These are phyloP conservation scores for Arabis hirsuta DNA, from an alignment of 345 rosid genomes.

Conservation along the genomic window DNA sequence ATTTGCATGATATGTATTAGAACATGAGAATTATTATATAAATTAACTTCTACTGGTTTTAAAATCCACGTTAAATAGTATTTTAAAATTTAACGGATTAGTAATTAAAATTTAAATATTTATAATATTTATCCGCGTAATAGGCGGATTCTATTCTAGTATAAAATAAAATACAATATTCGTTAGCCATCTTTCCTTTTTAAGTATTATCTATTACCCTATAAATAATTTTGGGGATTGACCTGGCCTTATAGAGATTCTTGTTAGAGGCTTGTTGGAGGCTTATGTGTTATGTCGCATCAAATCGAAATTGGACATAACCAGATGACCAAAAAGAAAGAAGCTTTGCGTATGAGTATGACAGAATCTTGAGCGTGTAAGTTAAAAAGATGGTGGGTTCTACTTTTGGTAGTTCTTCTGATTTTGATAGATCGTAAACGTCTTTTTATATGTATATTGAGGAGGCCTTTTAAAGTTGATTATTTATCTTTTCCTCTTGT, in stretches of 20 bases:
- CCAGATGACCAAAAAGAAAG: constrained; percentile 31
- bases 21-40: too few species aligned
- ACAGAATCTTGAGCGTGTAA: constrained; percentile 38
- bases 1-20: too few species aligned
- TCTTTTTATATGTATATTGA: constrained; percentile 18
- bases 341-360: constrained; percentile 36
- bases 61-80: too few species aligned
- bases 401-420: constrained; percentile 38
- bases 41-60: too few species aligned
- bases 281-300: constrained; percentile 39
- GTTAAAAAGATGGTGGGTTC: constrained; percentile 46
- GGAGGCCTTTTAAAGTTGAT: not conserved
- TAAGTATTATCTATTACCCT: constrained; percentile 18
- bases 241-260: constrained; percentile 2
- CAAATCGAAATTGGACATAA: constrained; percentile 26
- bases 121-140: too few species aligned
- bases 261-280: too few species aligned
- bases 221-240: constrained; percentile 16
- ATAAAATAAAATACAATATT: not conserved
- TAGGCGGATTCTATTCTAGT: too few species aligned
- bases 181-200: constrained; percentile 22
- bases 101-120: too few species aligned
- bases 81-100: too few species aligned
- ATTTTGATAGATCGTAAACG: constrained; percentile 30
- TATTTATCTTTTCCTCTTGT: not conserved